These are phyloP conservation scores for Begonia peltatifolia DNA, from an alignment of 306 rosid species.

Conservation along the genomic window DNA sequence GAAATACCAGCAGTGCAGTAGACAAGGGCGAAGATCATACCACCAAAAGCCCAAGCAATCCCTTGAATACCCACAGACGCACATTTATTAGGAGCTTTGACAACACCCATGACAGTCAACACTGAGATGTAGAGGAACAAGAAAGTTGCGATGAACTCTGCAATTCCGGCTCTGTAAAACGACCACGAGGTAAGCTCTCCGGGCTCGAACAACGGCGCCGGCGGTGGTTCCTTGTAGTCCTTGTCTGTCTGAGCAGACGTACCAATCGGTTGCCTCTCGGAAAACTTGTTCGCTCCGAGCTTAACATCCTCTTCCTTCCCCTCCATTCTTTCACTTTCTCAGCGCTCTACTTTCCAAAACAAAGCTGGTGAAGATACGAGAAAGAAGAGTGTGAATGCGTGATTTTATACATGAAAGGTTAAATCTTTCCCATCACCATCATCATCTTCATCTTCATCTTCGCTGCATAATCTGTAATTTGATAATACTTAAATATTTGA, in stretches of 20 bases:
- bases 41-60: constrained; percentile 98
- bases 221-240: constrained; percentile 81
- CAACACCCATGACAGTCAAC: constrained; percentile 77
- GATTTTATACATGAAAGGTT: too few species aligned
- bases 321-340: constrained; percentile 13
- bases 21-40: constrained; percentile 90
- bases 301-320: constrained; percentile 78
- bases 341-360: neutral
- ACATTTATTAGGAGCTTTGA: constrained; percentile 31
- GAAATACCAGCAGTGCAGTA: constrained; percentile 95
- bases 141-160: constrained; percentile 80
- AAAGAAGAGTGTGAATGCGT: too few species aligned
- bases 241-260: constrained; percentile 55
- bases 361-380: too few species aligned
- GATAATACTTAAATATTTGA: too few species aligned
- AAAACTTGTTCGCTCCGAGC: constrained; percentile 67
- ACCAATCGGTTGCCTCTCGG: constrained; percentile 68
- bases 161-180: constrained; percentile 83
- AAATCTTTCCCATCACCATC: too few species aligned
- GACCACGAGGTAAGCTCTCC: constrained; percentile 88
- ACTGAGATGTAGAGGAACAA: constrained; percentile 79
- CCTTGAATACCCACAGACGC: constrained; percentile 74
- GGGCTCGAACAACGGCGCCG: constrained; percentile 75
- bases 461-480: too few species aligned
- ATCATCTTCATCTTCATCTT: too few species aligned